phyloP scores from a whole-genome alignment of 1,284 basidiomycete genomes.

The Trichosporon inkin region DNA sequence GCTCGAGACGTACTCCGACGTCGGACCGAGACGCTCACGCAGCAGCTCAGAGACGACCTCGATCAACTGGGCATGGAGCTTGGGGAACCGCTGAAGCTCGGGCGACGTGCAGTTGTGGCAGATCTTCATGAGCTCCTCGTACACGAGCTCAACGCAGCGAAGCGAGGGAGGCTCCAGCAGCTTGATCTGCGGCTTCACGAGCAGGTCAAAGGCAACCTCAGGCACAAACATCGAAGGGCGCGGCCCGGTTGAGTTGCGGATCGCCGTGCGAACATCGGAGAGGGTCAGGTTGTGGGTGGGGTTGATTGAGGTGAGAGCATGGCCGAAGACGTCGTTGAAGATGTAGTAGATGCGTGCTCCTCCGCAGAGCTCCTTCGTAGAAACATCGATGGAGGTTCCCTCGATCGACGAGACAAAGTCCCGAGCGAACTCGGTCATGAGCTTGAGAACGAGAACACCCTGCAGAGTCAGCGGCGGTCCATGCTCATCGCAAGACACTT shows the following conservation, averaged over 20 bases:
- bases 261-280: constrained; percentile 95
- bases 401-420: constrained; percentile 98
- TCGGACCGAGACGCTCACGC: constrained; percentile 90
- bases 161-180: constrained; percentile 87
- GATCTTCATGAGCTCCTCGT: constrained; percentile 98
- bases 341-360: constrained; percentile 99
- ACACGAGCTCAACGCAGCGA: constrained; percentile 95
- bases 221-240: constrained; percentile 94
- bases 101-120: constrained; percentile 95
- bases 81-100: constrained; percentile 94
- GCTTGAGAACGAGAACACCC: constrained; percentile 80
- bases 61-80: constrained; percentile 86
- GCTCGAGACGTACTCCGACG: constrained; percentile 91
- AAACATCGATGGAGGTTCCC: constrained; percentile 94
- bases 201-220: constrained; percentile 92
- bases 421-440: constrained; percentile 98
- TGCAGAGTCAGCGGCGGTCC: constrained; percentile 53
- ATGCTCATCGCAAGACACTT: constrained; percentile 26
- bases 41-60: constrained; percentile 97
- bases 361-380: constrained; percentile 96
- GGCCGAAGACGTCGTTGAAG: constrained; percentile 97
- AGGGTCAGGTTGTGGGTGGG: constrained; percentile 85
- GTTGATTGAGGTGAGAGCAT: constrained; percentile 84
- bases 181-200: constrained; percentile 99
- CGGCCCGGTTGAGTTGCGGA: constrained; percentile 96